phyloP scores from a whole-genome alignment of 768 basidiomycete genomes.

The Tremella fuciformis region DNA sequence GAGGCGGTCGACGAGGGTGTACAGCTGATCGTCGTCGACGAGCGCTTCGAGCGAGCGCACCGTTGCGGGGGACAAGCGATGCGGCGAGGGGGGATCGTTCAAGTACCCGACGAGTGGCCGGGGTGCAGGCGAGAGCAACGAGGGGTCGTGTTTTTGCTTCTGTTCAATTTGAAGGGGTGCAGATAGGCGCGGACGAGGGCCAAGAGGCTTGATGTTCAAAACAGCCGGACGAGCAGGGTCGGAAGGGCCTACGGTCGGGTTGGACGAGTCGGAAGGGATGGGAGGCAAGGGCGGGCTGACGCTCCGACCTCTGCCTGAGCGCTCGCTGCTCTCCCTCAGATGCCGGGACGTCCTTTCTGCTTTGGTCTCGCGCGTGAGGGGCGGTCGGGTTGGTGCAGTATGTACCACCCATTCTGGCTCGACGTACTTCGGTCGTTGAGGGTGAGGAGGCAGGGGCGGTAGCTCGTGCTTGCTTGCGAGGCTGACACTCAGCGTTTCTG shows the following conservation, averaged over 20 bases:
- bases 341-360: background rate
- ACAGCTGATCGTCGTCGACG: conserved; percentile 3
- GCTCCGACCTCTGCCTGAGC: conserved; percentile 1
- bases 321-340: conserved; percentile 2
- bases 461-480: no score
- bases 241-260: background rate
- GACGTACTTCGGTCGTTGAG: background rate
- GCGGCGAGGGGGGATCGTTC: background rate
- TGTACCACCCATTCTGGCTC: background rate
- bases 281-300: background rate
- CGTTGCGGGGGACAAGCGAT: background rate
- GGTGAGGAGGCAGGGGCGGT: no score
- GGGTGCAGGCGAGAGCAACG: background rate
- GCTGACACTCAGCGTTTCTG: no score
- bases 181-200: background rate
- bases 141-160: background rate
- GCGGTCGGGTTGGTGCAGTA: background rate
- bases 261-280: background rate
- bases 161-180: background rate
- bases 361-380: background rate
- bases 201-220: background rate
- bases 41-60: conserved; percentile 5
- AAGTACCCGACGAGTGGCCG: background rate
- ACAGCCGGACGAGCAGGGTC: no score
- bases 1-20: background rate